Base-by-base conservation (phyloP, 164 flowering plant genomes). In the Taxillus chinensis region DNA sequence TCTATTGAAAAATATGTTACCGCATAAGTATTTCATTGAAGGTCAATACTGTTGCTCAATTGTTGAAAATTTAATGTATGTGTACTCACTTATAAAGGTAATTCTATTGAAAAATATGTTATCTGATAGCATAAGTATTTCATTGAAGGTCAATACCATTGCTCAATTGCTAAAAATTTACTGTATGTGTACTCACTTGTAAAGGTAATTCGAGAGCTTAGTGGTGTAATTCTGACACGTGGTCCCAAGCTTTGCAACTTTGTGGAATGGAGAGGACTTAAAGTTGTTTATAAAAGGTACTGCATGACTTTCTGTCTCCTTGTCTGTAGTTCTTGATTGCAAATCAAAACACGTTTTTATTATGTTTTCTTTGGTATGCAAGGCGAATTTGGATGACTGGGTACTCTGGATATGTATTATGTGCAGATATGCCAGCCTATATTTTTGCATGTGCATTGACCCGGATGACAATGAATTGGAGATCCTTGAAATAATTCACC, bases 401-500 rank as follows among this genome's bases (percentile, higher is more conserved):
- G 0, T 3, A 7, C 51, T 48, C 12, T 11, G 9, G 13, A 11
- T 48, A 48, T 48, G 51, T 48, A 7, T 17, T 3, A 17, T 17
- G 39, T 54, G 71, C 83, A 83, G 92, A 77, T 86, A 86, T 71
- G 96, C 96, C 40, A 89, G 95, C 73, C 83, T 91, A 41, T 91
- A 91, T 67, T 91, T 89, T 81, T 91, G 98, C 74, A 91, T 91
- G 95, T 86, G 98, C 77, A 79, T 89, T 68, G 89, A 89, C 67
- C 74, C 76, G 73, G 89, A 83, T 16, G 98, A 91, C 72, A 91
- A 89, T 65, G 98, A 86, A 67, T 73, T 89, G 64, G 98, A 91
- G 78, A 51, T 83, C 68, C 92, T 91, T 54, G 92, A 85, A 72
- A 84, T 89, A 57, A 85, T 91, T 68, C 98, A 89, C 69, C 96